Evolutionary conservation across 371 early-diverging fungal genomes (phyloP), one percentile per base, ranked within the genome.

Genomic region (Mucor circinelloides): DNA sequence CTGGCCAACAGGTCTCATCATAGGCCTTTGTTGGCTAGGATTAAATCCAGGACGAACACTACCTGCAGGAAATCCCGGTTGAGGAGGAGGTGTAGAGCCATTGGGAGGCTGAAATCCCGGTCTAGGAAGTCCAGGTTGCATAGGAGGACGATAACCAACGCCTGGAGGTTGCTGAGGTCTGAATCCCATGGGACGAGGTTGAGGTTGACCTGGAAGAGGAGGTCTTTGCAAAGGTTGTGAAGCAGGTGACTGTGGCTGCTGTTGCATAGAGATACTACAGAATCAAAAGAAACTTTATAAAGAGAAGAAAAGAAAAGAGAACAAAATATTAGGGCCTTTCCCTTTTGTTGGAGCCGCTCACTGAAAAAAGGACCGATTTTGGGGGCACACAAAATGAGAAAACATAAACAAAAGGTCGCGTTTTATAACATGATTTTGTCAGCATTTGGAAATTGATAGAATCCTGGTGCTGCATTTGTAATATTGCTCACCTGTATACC

Each of bases 61-160:
- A 54, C 69, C 71, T 31, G 63, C 62, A 54, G 67, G 67, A 42
- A 60, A 55, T 27, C 70, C 74, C 40, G 76, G 73, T 50, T 72
- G 63, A 21, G 58, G 54, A 32, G 70, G 69, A 19, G 59, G 21
- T 13, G 65, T 62, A 32, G 67, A 38, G 32, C 64, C 66, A 34
- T 61, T 58, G 27, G 75, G 66, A 60, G 72, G 64, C 34, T 62
- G 62, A 55, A 79, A 72, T 52, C 71, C 74, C 31, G 76, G 79
- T 70, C 76, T 68, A 50, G 63, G 58, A 32, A 58, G 38, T 17
- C 59, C 59, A 44, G 67, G 66, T 36, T 65, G 66, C 28, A 60
- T 36, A 17, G 69, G 67, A 61, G 74, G 74, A 65, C 71, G 71
- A 21, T 48, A 70, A 25, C 69, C 64, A 48, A 59, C 38, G 21